These are phyloP conservation scores for Pythium sp. DNA, from an alignment of 352 stramenopile species.

Conservation along the genomic window DNA sequence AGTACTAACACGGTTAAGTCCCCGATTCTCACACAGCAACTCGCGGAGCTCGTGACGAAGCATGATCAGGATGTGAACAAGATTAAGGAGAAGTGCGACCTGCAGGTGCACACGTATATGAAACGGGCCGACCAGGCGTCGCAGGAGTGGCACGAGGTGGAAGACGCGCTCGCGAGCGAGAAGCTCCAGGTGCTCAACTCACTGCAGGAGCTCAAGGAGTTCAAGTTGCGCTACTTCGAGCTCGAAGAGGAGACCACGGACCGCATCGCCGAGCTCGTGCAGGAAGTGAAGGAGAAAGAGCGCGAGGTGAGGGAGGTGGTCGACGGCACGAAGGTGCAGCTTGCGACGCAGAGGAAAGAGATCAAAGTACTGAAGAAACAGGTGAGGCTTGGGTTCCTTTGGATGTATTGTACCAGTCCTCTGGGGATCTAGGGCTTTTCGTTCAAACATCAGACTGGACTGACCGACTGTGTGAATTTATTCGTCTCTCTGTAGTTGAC, in stretches of 20 bases:
- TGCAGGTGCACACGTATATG: slow-evolving; percentile 65
- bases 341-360: slow-evolving; percentile 30
- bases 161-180: slow-evolving; percentile 51
- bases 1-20: not conserved
- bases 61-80: slow-evolving; percentile 41
- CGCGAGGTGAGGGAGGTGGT: slow-evolving; percentile 25
- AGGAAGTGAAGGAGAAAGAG: slow-evolving; percentile 55
- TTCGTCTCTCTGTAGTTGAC: slow-evolving; percentile 26
- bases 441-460: not conserved
- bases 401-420: no score
- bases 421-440: not conserved
- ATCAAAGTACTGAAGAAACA: slow-evolving; percentile 34
- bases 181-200: slow-evolving; percentile 51
- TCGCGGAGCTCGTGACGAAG: slow-evolving; percentile 36
- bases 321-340: slow-evolving; percentile 19
- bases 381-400: slow-evolving; percentile 14
- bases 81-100: slow-evolving; percentile 50
- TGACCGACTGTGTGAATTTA: slow-evolving; percentile 2
- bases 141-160: slow-evolving; percentile 71
- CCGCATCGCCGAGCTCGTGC: slow-evolving; percentile 60
- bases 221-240: slow-evolving; percentile 66
- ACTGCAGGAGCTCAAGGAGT: slow-evolving; percentile 70
- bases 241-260: slow-evolving; percentile 58
- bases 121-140: slow-evolving; percentile 52
- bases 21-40: slow-evolving; percentile 20